Evolutionary conservation across 2,329 filamentous ascomycete species (phyloP).

Genomic region (Paecilomyces dactylethromorphus): DNA sequence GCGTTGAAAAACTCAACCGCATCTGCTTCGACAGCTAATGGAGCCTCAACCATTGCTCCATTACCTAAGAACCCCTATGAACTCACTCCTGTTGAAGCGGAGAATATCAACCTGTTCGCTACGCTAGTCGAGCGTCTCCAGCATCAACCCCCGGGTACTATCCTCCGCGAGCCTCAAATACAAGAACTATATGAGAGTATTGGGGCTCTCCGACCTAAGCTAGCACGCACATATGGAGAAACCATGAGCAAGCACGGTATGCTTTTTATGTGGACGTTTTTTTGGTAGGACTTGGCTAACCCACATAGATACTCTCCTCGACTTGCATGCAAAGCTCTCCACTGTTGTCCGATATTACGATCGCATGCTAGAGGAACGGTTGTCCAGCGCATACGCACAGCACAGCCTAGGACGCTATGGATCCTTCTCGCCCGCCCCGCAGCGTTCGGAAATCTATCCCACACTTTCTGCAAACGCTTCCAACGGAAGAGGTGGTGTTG

Average conservation of each 20-base stretch:
- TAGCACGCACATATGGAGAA: conserved; percentile 92
- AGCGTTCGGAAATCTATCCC: conserved; percentile 62
- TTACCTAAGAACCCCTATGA: conserved; percentile 89
- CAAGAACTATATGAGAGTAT: conserved; percentile 98
- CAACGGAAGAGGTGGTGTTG: conserved; percentile 50
- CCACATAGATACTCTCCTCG: conserved; percentile 72
- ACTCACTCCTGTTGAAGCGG: conserved; percentile 83
- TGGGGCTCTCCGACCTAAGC: conserved; percentile 82
- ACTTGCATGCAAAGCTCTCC: conserved; percentile 89
- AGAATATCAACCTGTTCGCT: conserved; percentile 94
- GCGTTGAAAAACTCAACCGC: conserved; percentile 73
- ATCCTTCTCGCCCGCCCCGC: conserved; percentile 36
- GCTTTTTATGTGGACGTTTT: conserved; percentile 20
- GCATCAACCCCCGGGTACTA: conserved; percentile 90
- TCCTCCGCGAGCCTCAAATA: conserved; percentile 93
- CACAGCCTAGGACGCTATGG: conserved; percentile 62
- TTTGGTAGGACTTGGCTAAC: conserved; percentile 11
- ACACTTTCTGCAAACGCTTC: conserved; percentile 54
- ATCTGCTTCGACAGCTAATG: conserved; percentile 42
- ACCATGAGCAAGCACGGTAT: conserved; percentile 98
- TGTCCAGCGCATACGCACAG: conserved; percentile 88
- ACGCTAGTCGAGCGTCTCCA: conserved; percentile 91
- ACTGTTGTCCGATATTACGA: conserved; percentile 98
- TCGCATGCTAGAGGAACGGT: conserved; percentile 90
- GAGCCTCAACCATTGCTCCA: conserved; percentile 45